Percentiles rank a stretch among this genome's conserved stretches.
Conservation (phyloP, 441 rosid species). For the Flueggea neowawraea region DNA sequence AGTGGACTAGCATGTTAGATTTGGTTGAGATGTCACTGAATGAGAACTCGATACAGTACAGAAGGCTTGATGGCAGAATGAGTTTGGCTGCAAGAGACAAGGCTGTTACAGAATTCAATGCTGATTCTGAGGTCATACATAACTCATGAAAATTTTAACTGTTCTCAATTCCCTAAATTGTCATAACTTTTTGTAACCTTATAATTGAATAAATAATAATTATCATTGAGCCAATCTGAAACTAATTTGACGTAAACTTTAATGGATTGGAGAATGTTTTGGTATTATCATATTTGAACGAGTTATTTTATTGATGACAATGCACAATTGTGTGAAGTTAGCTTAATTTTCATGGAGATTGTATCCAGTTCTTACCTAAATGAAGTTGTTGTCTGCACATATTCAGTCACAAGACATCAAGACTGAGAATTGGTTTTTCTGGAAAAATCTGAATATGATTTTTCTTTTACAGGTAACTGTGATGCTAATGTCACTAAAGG, state of each 20-base stretch:
- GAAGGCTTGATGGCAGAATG: constrained; percentile 97
- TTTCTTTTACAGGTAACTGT: constrained; percentile 55
- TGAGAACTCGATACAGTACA: constrained; percentile 44
- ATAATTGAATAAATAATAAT: too few species aligned
- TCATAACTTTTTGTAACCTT: constrained; percentile 3
- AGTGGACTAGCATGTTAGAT: constrained; percentile 97
- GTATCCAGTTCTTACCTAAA: background rate
- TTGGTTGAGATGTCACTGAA: constrained; percentile 57
- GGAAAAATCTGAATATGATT: background rate
- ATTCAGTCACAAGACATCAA: background rate
- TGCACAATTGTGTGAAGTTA: background rate
- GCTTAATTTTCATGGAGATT: background rate
- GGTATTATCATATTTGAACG: background rate
- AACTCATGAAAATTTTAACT: background rate
- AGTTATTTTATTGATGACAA: constrained; percentile 5
- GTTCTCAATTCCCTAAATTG: background rate
- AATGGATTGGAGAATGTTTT: background rate
- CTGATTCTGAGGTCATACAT: constrained; percentile 64
- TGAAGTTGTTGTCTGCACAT: background rate
- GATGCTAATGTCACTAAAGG: constrained; percentile 94
- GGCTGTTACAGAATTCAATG: constrained; percentile 80
- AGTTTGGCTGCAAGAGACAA: constrained; percentile 70
- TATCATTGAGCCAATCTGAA: too few species aligned
- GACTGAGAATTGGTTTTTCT: background rate
- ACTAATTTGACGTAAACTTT: background rate